Conservation (phyloP, 1,284 basidiomycete genomes). For the Moesziomyces aphidis region DNA sequence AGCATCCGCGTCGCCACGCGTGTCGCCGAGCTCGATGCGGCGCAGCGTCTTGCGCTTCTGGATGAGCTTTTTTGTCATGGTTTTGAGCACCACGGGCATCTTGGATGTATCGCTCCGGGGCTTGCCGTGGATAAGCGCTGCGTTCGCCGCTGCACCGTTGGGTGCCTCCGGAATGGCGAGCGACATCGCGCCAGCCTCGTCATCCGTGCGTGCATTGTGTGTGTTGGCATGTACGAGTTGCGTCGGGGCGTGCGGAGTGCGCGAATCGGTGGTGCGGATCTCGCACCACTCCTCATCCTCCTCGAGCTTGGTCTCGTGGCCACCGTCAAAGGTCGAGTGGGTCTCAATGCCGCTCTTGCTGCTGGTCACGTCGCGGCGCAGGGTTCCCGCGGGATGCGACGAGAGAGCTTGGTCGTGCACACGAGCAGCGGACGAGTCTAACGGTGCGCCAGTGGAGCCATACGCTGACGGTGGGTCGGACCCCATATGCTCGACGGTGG, state of each 20-base stretch:
- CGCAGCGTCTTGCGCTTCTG: slow-evolving; percentile 69
- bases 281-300: slow-evolving; percentile 53
- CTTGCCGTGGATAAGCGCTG: not conserved
- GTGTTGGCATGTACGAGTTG: too few relatives aligned
- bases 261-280: slow-evolving; percentile 29
- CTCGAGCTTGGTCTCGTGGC: slow-evolving; percentile 40
- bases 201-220: too few relatives aligned
- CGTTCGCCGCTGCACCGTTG: slow-evolving; percentile 9
- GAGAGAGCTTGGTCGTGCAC: not conserved
- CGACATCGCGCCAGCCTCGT: not conserved
- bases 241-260: not conserved
- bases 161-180: slow-evolving; percentile 27
- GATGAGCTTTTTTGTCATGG: slow-evolving; percentile 70
- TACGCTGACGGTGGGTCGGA: too few relatives aligned
- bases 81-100: slow-evolving; percentile 69
- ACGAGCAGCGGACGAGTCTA: not conserved
- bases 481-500: slow-evolving; percentile 48
- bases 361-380: slow-evolving; percentile 41
- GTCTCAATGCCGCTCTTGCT: slow-evolving; percentile 40
- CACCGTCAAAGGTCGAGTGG: slow-evolving; percentile 38
- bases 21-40: slow-evolving; percentile 50
- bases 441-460: too few relatives aligned
- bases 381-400: not conserved
- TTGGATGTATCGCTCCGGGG: slow-evolving; percentile 36
- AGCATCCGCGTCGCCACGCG: slow-evolving; percentile 18